Base-by-base conservation (phyloP, 2,329 filamentous ascomycete genomes). In the Colletotrichum siamense region DNA sequence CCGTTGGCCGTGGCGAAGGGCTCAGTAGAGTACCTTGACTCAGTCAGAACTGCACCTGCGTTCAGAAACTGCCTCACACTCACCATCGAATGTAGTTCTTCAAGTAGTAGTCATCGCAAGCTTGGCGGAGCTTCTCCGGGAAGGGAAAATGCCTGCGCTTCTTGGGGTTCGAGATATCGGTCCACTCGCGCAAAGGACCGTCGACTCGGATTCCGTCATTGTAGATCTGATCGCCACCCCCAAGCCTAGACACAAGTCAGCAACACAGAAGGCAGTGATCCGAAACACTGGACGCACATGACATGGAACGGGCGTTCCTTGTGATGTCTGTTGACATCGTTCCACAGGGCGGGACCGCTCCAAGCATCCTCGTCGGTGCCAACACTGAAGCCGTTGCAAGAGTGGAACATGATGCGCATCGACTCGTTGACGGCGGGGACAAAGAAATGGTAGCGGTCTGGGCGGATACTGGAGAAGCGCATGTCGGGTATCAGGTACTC, bases 341-440 rank as follows among this genome's bases (percentile, higher is more conserved):
- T 95, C 97, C 97, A 99, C 73, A 99, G 87, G 6, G 95, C 95
- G n/a, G 95, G 94, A 0, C 97, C 97, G 81, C 94, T 96, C 88
- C 96, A 98, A 57, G 94, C 93, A 66, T 95, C 92, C 77, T 97
- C 92, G 83, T 98, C 94, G 5, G 95, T 96, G 70, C 94, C 95
- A 52, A 97, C 90, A 79, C 95, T 96, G 87, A 99, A 99, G 18
- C 97, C 98, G 84, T 99, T 99, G 87, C 97, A 98, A 73, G 95
- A 98, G 87, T 98, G 95, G 86, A 98, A 99, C 95, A 99, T 98
- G 82, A 98, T 95, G 82, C 98, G 95, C 96, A 99, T 99, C 6
- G 95, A 95, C 85, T 98, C 94, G 61, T 92, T 91, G 74, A 90
- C 89, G 15, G 95, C 95, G 15, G 97, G 96, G 6, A 99, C 92